These are phyloP conservation scores for Kwoniella bestiolae DNA, from an alignment of 768 basidiomycete genomes.

Conservation along the genomic window DNA sequence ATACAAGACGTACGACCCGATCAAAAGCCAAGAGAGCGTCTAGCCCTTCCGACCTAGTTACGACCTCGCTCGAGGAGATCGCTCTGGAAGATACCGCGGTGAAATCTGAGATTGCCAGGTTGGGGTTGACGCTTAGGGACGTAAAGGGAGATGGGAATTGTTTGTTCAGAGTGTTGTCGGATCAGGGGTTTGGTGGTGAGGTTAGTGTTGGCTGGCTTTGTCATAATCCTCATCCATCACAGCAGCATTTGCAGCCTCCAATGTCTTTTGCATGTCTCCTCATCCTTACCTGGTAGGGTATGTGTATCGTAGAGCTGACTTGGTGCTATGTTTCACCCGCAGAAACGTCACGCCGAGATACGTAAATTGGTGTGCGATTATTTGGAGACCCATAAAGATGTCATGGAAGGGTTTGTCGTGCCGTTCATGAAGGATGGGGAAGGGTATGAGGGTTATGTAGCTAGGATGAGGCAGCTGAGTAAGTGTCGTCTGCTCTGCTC, in stretches of 20 bases:
- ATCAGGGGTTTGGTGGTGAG: conserved; percentile 45
- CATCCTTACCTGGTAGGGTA: not conserved
- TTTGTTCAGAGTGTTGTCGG: conserved; percentile 42
- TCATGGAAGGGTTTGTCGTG: conserved; percentile 36
- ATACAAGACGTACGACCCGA: conserved; percentile 10
- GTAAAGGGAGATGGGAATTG: conserved; percentile 52
- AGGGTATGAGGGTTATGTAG: conserved; percentile 43
- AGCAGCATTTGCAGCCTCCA: not conserved
- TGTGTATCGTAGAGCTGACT: not conserved
- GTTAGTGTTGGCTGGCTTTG: too few relatives aligned
- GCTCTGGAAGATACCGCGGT: conserved; percentile 21
- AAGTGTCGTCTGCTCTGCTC: conserved; percentile 4
- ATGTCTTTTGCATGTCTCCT: not conserved
- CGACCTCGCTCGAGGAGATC: conserved; percentile 22
- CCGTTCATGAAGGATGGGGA: conserved; percentile 40
- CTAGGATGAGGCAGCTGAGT: conserved; percentile 44
- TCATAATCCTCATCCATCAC: too few relatives aligned
- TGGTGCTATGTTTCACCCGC: not conserved
- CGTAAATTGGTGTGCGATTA: conserved; percentile 48
- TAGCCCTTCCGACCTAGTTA: conserved; percentile 20
- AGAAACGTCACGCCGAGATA: conserved; percentile 44
- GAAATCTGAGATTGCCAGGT: conserved; percentile 27
- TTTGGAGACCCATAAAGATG: conserved; percentile 38
- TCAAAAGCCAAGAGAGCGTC: conserved; percentile 19
- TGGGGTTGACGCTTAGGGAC: conserved; percentile 41